Conservation (phyloP, 164 flowering plant genomes). For the Stephania yunnanensis region DNA sequence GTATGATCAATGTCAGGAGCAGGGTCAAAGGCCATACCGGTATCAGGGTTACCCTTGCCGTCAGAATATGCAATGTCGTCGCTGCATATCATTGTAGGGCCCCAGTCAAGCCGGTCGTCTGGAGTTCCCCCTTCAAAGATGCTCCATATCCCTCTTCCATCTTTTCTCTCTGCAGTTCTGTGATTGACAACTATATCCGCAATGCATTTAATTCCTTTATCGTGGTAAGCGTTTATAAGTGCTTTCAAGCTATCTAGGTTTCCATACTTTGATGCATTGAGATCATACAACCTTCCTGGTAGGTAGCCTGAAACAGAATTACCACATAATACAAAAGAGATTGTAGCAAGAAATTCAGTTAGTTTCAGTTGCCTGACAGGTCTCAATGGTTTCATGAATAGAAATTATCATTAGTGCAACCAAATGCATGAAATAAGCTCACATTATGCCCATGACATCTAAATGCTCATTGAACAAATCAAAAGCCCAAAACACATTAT, state of each 20-base stretch:
- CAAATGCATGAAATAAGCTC: not conserved
- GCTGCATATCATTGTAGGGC: slow-evolving; percentile 51
- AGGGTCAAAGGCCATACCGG: slow-evolving; percentile 31
- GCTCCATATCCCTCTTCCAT: slow-evolving; percentile 56
- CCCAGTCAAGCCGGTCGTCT: slow-evolving; percentile 81
- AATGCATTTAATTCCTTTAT: slow-evolving; percentile 43
- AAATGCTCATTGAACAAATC: no score
- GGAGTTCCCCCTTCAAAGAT: slow-evolving; percentile 75
- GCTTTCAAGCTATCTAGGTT: slow-evolving; percentile 35
- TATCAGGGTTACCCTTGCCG: slow-evolving; percentile 64
- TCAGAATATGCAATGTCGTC: slow-evolving; percentile 48
- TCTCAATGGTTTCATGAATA: no score
- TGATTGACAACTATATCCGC: slow-evolving; percentile 90
- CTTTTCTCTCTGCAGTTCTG: slow-evolving; percentile 57
- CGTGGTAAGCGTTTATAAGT: slow-evolving; percentile 42
- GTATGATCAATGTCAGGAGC: slow-evolving; percentile 80
- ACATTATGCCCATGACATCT: not conserved
- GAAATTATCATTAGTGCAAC: not conserved
- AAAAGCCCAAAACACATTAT: no score
- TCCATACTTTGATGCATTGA: slow-evolving; percentile 59
- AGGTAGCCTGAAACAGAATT: slow-evolving; percentile 45
- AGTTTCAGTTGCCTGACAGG: not conserved
- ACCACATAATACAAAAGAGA: not conserved
- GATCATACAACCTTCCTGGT: slow-evolving; percentile 82
- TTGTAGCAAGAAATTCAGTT: not conserved